Base-by-base conservation (phyloP, 768 basidiomycete species). In the Coprinellus aureogranulatus region DNA sequence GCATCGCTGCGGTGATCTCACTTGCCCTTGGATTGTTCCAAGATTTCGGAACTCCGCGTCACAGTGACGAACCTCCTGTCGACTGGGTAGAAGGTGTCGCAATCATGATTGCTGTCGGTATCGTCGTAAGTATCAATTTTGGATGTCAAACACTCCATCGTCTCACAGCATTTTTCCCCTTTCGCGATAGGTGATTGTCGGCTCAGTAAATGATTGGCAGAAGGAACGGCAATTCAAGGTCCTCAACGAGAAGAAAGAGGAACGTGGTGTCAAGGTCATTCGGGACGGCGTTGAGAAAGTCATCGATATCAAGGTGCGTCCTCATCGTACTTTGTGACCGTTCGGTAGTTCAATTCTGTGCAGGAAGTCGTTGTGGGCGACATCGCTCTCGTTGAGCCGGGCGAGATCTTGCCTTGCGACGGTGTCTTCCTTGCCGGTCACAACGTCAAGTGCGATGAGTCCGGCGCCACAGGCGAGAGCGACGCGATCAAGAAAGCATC, bases 61-160 rank as follows among this genome's bases (percentile, higher is more conserved):
- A 73, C 1, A 75, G 74, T 37, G 82, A 77, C 42, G 79, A 88
- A 44, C 87, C 94, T 1, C 85, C 86, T 18, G 92, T 98, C 16
- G 94, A 98, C 65, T 98, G 96, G 96, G 94, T 99, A 0, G 96
- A 98, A 75, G 96, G 88, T 54, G 90, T 92, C 11, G 86, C 90
- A 0, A 91, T 91, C 59, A 82, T 91, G 66, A 79, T 89, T 40
- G 90, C 90, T 0, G 83, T 91, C 37, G 64, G 80, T 39, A 90
- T 92, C 42, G 89, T 92, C 25, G 89, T 88, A 72, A 57, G 84
- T 75, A n/a, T 46, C n/a, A 46, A 23, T 52, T 31, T 20, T 27
- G 25, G 18, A 20, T 37, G 18, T 11, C 34, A n/a, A 16, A 48
- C 34, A 6, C 8, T 34, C 34, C n/a, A n/a, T 23, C 25, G 10